Conservation (phyloP, 352 stramenopile genomes). For the Blastocystis sp. region DNA sequence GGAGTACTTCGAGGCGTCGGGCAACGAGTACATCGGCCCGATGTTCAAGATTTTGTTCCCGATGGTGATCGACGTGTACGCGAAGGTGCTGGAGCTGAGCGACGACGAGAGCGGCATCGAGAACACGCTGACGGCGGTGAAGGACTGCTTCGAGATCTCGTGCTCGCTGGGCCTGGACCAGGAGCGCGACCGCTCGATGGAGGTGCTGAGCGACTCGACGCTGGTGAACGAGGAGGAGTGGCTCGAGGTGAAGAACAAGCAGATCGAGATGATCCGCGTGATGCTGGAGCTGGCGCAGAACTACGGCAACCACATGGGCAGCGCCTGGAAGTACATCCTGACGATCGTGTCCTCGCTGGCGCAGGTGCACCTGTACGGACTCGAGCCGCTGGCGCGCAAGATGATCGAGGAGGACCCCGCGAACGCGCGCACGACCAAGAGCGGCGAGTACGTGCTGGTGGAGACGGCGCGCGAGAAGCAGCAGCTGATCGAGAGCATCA, state of each 20-base stretch:
- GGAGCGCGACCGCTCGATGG: constrained; percentile 90
- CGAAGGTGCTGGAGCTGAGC: constrained; percentile 89
- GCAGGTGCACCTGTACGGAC: constrained; percentile 84
- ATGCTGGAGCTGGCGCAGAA: constrained; percentile 92
- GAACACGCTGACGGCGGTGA: constrained; percentile 89
- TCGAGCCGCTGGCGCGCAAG: constrained; percentile 68
- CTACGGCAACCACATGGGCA: constrained; percentile 91
- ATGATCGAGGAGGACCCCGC: constrained; percentile 75
- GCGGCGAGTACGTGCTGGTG: constrained; percentile 61
- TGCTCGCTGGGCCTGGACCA: constrained; percentile 83
- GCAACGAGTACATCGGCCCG: constrained; percentile 81
- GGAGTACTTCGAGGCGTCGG: constrained; percentile 71
- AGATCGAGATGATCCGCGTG: constrained; percentile 93
- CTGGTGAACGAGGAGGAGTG: constrained; percentile 86
- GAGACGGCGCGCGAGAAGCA: constrained; percentile 81
- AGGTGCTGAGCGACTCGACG: constrained; percentile 91
- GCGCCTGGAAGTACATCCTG: constrained; percentile 90
- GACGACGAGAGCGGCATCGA: constrained; percentile 86
- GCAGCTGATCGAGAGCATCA: constrained; percentile 78
- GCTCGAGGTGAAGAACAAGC: constrained; percentile 87
- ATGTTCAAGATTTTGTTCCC: constrained; percentile 99
- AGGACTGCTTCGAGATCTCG: constrained; percentile 87
- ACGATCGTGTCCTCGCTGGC: constrained; percentile 93
- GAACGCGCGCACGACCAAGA: constrained; percentile 73
- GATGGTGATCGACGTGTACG: constrained; percentile 89